These are phyloP conservation scores for Patellaria atrata DNA, from an alignment of 495 filamentous ascomycete genomes.

Conservation along the genomic window DNA sequence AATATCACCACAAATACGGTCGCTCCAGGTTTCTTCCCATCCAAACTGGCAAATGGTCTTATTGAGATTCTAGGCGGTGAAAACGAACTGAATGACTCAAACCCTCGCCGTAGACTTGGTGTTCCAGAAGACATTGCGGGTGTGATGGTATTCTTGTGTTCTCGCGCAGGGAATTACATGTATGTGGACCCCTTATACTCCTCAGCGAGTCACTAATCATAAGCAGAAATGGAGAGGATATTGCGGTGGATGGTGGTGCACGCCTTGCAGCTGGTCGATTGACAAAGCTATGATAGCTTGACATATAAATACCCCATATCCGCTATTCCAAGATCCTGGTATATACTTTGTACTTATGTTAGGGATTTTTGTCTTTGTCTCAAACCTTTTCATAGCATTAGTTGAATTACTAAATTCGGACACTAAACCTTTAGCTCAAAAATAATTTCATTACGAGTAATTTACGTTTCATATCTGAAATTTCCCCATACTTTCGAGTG, in stretches of 20 bases:
- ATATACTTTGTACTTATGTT: no score
- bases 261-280: conserved; percentile 11
- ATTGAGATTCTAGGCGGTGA: conserved; percentile 29
- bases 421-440: no score
- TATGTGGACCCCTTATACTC: neutral
- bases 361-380: no score
- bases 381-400: no score
- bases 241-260: conserved; percentile 22
- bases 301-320: no score
- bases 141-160: conserved; percentile 28
- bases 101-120: conserved; percentile 26
- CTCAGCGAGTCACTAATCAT: neutral
- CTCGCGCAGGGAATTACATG: conserved; percentile 24
- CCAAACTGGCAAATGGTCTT: conserved; percentile 30
- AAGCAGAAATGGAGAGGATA: conserved; percentile 22
- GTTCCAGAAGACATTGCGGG: conserved; percentile 32
- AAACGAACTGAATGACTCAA: conserved; percentile 20
- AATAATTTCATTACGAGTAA: no score
- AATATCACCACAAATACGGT: conserved; percentile 32
- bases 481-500: no score
- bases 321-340: no score
- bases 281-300: conserved; percentile 9
- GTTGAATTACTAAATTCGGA: no score
- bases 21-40: conserved; percentile 32
- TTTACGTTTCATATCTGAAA: no score